Evolutionary conservation across 441 rosid species (phyloP).

Genomic region (Kokia cookei): DNA sequence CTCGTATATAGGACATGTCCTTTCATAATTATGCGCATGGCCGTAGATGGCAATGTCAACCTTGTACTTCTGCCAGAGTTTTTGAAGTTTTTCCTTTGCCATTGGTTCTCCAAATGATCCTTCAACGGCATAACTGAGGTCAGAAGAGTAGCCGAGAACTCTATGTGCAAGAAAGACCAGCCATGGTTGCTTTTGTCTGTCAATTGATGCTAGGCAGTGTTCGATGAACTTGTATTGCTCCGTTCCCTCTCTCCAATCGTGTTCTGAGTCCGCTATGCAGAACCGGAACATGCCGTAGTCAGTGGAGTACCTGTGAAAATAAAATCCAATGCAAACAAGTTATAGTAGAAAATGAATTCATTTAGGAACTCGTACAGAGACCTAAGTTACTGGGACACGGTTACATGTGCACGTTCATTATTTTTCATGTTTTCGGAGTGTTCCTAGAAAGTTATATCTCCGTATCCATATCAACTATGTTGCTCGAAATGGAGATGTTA

Average conservation of each 20-base stretch:
- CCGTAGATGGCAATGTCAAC: slow-evolving; percentile 83
- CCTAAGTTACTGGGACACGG: neutral
- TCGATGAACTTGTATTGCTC: slow-evolving; percentile 77
- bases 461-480: too few relatives aligned
- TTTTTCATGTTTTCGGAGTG: too few relatives aligned
- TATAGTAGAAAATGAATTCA: neutral
- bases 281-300: slow-evolving; percentile 90
- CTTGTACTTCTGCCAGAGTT: slow-evolving; percentile 84
- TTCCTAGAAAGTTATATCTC: too few relatives aligned
- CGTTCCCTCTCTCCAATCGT: slow-evolving; percentile 85
- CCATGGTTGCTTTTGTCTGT: slow-evolving; percentile 85
- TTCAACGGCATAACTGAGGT: slow-evolving; percentile 39
- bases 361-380: neutral
- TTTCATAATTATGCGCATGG: slow-evolving; percentile 80
- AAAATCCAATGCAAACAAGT: neutral
- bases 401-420: too few relatives aligned
- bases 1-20: slow-evolving; percentile 87
- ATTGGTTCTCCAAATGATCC: slow-evolving; percentile 81
- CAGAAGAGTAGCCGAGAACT: slow-evolving; percentile 79
- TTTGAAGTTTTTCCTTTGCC: slow-evolving; percentile 80
- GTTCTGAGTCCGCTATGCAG: slow-evolving; percentile 84
- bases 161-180: slow-evolving; percentile 81
- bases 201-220: slow-evolving; percentile 66
- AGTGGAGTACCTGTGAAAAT: slow-evolving; percentile 48
- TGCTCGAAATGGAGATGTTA: too few relatives aligned